Base-by-base conservation (phyloP, 768 basidiomycete species). In the Mycena venus region DNA sequence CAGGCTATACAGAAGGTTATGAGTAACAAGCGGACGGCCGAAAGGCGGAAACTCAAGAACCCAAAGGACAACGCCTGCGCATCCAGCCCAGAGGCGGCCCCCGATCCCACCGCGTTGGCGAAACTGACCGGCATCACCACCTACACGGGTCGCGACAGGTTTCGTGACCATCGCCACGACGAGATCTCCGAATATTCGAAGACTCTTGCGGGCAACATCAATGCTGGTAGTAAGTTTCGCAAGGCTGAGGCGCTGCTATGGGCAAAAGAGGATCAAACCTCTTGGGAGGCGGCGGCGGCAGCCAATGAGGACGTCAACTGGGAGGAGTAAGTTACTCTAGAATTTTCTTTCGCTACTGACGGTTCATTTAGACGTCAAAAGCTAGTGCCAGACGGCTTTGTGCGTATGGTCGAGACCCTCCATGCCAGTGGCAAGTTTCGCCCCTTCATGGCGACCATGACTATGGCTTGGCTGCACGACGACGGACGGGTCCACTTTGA, bases 1-100 rank as follows among this genome's bases (percentile, higher is more conserved):
- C n/a, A 70, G 69, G 69, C 61, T 1, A 63, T 71, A 21, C 69
- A 71, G 32, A 60, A 62, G 9, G 72, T 73, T 15, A 61, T 73
- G n/a, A 73, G 64, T 25, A 73, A 73, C 65, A 73, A 73, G 27
- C 59, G 58, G 2, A 31, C 42, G 3, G 65, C 65, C 11, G 55
- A 72, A 32, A 55, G 17, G 15, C 21, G 3, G 2, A 71, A 71
- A 32, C 23, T 12, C 32, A 68, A 32, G 51, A 8, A 23, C 36
- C 23, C n/a, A 29, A n/a, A 32, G 2, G 25, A 15, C 25, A 25
- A 25, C 65, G 11, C 21, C 15, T 0, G n/a, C 1, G 15, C 10
- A 14, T 11, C 36, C 25, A 23, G 4, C 23, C 17, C 56, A 19
- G 36, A 21, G 12, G 27, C 14, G n/a, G n/a, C n/a, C n/a, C n/a